Base-by-base conservation (phyloP, 2,329 filamentous ascomycete genomes). In the Diaporthe sp. region DNA sequence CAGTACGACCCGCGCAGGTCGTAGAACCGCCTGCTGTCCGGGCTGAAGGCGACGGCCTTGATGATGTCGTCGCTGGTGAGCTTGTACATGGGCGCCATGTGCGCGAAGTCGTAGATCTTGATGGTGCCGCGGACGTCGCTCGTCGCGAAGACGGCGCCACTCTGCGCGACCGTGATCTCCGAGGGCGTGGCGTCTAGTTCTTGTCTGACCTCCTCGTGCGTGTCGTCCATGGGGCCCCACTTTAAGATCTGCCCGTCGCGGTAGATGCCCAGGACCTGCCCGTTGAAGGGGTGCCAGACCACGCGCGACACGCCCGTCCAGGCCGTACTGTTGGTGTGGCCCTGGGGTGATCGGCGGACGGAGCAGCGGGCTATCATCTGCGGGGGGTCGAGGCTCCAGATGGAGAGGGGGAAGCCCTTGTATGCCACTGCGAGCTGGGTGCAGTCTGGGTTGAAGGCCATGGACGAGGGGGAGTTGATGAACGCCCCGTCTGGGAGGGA, bases 171-270 rank as follows among this genome's bases (percentile, higher is more conserved):
- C 15, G 31, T 53, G 25, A 72, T 61, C 34, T 72, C 71, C 0
- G 71, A 51, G 0, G 73, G 78, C 22, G 58, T 71, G n/a, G 68
- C 71, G 22, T 67, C 76, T 7, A 70, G 51, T 15, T 76, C 75
- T 1, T 68, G 61, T 13, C 76, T 58, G 4, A 79, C 73, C 58
- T 79, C 79, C 37, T 81, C 72, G 60, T 79, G 78, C 1, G 46
- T 75, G 31, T 79, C 72, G 19, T 80, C 77, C 22, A 74, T 31
- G 2, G 78, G 79, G 37, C 62, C 74, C 80, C 80, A 81, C 74
- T 80, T 80, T 73, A 81, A 80, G 25, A 81, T 76, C 44, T 74
- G 53, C 4, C 80, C 80, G 46, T 79, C 72, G 25, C 53, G 60
- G 71, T 73, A 79, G 39, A 81, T 78, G 8, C 80, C 79, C 34